phyloP scores from a whole-genome alignment of 2,329 filamentous ascomycete genomes.

The Trichoderma endophyticum region DNA sequence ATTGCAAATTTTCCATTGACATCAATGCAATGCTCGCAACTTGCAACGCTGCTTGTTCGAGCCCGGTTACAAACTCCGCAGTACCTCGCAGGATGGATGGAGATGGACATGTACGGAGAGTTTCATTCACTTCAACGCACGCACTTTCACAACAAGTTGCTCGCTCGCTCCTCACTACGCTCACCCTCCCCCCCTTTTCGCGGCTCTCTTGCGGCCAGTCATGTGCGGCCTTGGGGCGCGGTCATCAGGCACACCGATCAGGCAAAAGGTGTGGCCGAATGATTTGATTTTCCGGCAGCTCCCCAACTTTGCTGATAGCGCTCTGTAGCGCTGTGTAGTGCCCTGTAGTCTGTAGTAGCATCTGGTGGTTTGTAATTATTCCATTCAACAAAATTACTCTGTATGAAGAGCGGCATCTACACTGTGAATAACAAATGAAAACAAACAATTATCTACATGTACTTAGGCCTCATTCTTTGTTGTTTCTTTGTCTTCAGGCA shows the following conservation, averaged over 20 bases:
- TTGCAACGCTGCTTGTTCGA: background rate
- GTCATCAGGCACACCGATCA: constrained; percentile 20
- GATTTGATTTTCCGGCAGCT: constrained; percentile 10
- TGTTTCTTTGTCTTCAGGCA: background rate
- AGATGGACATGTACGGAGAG: background rate
- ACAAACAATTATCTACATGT: background rate
- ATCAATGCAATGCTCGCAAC: background rate
- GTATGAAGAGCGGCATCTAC: background rate
- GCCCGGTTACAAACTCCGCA: background rate
- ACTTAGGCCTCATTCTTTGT: background rate
- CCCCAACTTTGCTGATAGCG: background rate
- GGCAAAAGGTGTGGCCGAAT: constrained; percentile 9
- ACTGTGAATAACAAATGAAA: background rate
- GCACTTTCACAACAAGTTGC: background rate
- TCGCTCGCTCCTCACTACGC: background rate
- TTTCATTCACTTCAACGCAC: constrained; percentile 1
- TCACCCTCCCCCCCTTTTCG: constrained; percentile 3
- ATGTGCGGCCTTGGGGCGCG: constrained; percentile 16
- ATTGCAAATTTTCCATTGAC: background rate
- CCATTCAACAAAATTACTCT: background rate
- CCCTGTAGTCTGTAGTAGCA: background rate
- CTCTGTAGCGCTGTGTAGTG: background rate
- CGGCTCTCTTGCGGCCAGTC: constrained; percentile 2
- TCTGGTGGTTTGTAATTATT: background rate
- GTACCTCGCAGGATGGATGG: background rate